Conservation (phyloP, 2,329 filamentous ascomycete genomes). For the Samsoniella hepiali region DNA sequence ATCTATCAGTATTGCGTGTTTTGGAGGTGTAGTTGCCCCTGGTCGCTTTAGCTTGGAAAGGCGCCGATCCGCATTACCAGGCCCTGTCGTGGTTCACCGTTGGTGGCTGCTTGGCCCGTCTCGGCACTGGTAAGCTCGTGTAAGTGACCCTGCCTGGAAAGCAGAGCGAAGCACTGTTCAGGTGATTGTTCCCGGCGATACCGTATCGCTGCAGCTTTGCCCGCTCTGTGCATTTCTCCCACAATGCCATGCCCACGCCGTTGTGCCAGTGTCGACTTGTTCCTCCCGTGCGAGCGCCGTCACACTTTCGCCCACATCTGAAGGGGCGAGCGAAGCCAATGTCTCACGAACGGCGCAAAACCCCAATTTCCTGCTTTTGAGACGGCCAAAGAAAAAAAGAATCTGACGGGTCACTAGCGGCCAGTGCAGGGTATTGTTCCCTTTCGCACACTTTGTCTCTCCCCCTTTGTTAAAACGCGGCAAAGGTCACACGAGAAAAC, state of each 20-base stretch:
- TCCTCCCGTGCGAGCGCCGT: neutral
- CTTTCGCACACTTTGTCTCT: neutral
- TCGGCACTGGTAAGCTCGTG: neutral
- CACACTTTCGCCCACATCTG: no score
- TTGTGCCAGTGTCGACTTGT: neutral
- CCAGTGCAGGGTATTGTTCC: neutral
- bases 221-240: neutral
- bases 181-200: neutral
- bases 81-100: neutral
- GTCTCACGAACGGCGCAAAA: constrained; percentile 4
- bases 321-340: neutral
- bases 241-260: no score
- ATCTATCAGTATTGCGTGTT: neutral
- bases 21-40: neutral
- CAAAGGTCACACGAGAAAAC: neutral
- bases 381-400: neutral
- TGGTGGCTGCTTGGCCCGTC: neutral
- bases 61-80: neutral
- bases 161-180: no score
- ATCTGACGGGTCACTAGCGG: neutral
- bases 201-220: no score
- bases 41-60: neutral
- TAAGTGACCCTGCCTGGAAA: neutral
- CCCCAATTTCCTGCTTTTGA: constrained; percentile 10
- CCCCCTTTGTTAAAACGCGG: constrained; percentile 1